A percentile compares a stretch with the other conserved stretches of the same genome.
Evolutionary conservation across 2,329 filamentous ascomycete genomes (phyloP).

Genomic region (Cyphellophora europaea): DNA sequence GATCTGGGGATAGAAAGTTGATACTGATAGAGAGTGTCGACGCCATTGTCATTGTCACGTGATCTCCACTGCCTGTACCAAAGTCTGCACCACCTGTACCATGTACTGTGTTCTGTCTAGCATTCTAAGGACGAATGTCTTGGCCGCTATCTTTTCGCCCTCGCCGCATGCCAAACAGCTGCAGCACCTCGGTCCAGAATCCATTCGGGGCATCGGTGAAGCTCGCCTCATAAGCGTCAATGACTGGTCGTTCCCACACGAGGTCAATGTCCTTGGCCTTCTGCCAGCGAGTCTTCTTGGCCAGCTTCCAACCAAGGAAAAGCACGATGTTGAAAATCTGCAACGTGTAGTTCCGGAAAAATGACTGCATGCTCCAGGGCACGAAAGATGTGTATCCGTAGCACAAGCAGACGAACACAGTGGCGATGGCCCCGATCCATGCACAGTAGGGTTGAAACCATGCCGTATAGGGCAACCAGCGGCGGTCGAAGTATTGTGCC

Average conservation of each 20-base stretch:
- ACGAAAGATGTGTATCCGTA: slow-evolving; percentile 44
- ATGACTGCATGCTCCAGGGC: slow-evolving; percentile 34
- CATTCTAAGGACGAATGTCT: no score
- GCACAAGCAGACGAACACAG: slow-evolving; percentile 29
- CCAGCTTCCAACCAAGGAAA: slow-evolving; percentile 53
- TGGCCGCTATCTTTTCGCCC: no score
- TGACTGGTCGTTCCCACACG: slow-evolving; percentile 50
- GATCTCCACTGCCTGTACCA: no score
- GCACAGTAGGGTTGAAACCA: slow-evolving; percentile 60
- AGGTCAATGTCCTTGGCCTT: slow-evolving; percentile 48
- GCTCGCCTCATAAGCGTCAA: slow-evolving; percentile 49
- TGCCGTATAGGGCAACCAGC: slow-evolving; percentile 49
- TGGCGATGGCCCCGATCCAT: slow-evolving; percentile 54
- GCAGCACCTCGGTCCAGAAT: slow-evolving; percentile 48
- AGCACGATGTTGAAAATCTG: slow-evolving; percentile 44
- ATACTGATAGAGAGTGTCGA: no score
- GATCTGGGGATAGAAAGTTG: no score
- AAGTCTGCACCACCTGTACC: no score
- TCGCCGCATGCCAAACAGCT: slow-evolving; percentile 38
- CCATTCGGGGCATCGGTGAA: slow-evolving; percentile 40
- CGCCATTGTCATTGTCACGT: no score
- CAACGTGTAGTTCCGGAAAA: slow-evolving; percentile 49
- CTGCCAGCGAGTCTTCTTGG: slow-evolving; percentile 49
- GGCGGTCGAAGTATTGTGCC: slow-evolving; percentile 44
- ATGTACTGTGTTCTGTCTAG: no score